These are phyloP conservation scores for Fraxinus velutina DNA, from an alignment of 305 asterid genomes.

Conservation along the genomic window DNA sequence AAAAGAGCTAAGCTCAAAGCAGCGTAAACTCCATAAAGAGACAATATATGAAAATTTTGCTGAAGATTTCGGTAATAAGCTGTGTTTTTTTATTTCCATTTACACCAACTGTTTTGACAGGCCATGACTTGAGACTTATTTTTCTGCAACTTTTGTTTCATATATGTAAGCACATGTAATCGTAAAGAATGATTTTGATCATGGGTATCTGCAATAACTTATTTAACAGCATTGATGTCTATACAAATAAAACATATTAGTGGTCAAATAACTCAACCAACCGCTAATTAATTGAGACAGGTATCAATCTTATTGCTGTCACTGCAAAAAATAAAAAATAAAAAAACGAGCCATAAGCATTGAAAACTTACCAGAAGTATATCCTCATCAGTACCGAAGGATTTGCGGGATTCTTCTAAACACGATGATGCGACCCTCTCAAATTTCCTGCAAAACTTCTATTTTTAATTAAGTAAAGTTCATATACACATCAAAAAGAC, in stretches of 20 bases:
- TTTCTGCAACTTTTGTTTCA: neutral
- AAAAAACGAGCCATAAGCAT: neutral
- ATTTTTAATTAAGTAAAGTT: neutral
- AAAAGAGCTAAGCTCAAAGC: neutral
- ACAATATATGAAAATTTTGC: neutral
- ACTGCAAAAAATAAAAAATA: neutral
- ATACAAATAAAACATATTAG: neutral
- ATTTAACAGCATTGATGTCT: neutral
- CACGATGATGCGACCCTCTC: conserved; percentile 64
- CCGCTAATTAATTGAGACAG: neutral
- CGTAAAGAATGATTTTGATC: neutral
- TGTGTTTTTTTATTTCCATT: neutral
- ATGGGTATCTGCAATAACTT: neutral
- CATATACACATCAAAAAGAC: neutral
- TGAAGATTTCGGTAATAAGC: neutral
- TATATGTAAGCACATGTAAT: neutral
- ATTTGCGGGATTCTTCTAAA: conserved; percentile 75
- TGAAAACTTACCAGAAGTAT: conserved; percentile 66
- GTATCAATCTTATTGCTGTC: neutral
- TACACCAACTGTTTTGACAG: neutral
- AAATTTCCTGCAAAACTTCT: conserved; percentile 45
- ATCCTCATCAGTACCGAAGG: conserved; percentile 97
- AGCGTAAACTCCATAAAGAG: neutral
- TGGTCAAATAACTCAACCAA: neutral
- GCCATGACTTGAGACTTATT: neutral